Evolutionary conservation across 2,329 filamentous ascomycete genomes (phyloP), one percentile per base, ranked within the genome.

Genomic region (Aspergillus sp.): DNA sequence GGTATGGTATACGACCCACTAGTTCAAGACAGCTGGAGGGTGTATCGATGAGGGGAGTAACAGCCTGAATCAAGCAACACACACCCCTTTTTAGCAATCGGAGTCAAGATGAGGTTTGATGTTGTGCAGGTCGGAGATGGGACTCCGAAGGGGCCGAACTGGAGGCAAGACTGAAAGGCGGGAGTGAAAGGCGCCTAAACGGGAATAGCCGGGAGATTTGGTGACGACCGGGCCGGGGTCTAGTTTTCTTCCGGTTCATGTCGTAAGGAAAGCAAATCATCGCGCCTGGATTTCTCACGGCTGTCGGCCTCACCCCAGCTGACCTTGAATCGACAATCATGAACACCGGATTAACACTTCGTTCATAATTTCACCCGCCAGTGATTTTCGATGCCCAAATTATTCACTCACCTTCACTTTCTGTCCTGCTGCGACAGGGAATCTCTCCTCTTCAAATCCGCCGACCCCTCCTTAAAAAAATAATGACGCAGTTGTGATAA

Each of bases 401-500:
- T 62, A 64, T 66, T 59, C 39, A 60, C 59, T 61, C 64, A 51
- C 47, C n/a, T 30, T 49, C 42, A 47, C 36, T 17, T 47, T 11
- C 51, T 62, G 30, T 65, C 63, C 66, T 65, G 61, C 57, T 57
- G 52, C 60, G 51, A 56, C 67, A 66, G 67, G 67, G 64, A 60
- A 60, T 54, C 58, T 58, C 60, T 64, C 63, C 48, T 62, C 62
- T 61, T 52, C 47, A 59, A 59, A 47, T 48, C 61, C 60, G 59
- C 54, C 65, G 61, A 67, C 62, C 61, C 65, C 63, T 65, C 61
- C 60, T 57, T 50, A 57, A 67, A 75, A 75, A 81, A 44, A 81
- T 78, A 77, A 80, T 76, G 76, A 69, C 72, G 68, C 68, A 71
- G 71, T 70, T 73, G 78, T 70, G 74, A 81, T 75, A 82, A 84